Base-by-base conservation (phyloP, 2,329 filamentous ascomycete species). In the Epicoccum sorghinum region DNA sequence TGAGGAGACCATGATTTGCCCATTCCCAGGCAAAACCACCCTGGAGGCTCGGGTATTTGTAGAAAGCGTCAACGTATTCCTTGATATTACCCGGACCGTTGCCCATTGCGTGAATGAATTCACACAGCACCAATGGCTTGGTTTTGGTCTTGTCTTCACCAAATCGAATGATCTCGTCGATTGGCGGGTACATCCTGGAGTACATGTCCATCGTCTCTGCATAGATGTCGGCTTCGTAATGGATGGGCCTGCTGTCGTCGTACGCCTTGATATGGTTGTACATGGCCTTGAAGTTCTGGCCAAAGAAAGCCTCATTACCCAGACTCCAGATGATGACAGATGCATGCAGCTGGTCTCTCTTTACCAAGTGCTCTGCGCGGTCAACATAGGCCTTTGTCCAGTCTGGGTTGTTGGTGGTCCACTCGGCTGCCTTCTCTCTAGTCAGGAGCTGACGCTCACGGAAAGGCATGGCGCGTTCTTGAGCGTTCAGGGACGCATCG, bases 241-340 rank as follows among this genome's bases (percentile, higher is more conserved):
- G 87, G 0, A 89, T 77, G 0, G 83, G 79, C 5, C 87, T 77
- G 0, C 79, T 80, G 0, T 82, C 78, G 59, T 90, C 87, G n/a
- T 79, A 75, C 1, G 73, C 54, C 56, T 84, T 86, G 44, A 82
- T 80, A 67, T 82, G 87, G 3, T 86, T 75, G 61, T 86, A 86
- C 88, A 91, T 91, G 30, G 83, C 84, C 40, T 78, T 79, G 64
- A 88, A 86, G 65, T 91, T 90, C 7, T 78, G 75, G 0, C 88
- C 88, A 63, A 89, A 90, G 66, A 89, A 90, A 0, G 87, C 83
- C 67, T 91, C 88, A 63, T 91, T 91, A 0, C 88, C 89, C 0
- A 91, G 77, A 41, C 85, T 88, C 89, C 89, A 91, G 37, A 90
- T 83, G 43, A 91, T 85, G 44, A 91, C 79, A n/a, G 81, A 86